phyloP scores from a whole-genome alignment of 1,284 basidiomycete species.

The Sphagnurus paluster region DNA sequence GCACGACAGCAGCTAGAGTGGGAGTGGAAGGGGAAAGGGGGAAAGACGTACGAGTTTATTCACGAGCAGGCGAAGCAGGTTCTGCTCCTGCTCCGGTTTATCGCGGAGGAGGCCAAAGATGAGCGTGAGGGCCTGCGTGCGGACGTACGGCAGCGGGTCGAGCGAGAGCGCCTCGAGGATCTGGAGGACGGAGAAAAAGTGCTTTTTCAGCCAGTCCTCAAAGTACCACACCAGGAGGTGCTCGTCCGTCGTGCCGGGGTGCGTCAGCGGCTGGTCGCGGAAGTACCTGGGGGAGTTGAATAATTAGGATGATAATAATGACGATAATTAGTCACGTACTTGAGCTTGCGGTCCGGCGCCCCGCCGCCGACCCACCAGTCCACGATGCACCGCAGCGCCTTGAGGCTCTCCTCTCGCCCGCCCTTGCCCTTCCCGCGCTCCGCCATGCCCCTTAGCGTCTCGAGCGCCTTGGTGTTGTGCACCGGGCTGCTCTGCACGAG shows the following conservation, averaged over 20 bases:
- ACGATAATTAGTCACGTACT: constrained; percentile 45
- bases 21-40: not conserved
- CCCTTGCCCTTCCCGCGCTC: constrained; percentile 79
- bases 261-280: constrained; percentile 83
- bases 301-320: constrained; percentile 2
- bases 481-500: constrained; percentile 90
- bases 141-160: constrained; percentile 88
- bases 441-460: constrained; percentile 76
- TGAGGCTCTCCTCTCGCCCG: constrained; percentile 87
- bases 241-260: constrained; percentile 69
- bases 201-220: constrained; percentile 98
- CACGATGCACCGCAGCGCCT: constrained; percentile 86
- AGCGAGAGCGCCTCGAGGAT: constrained; percentile 88
- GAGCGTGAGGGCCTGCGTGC: constrained; percentile 76
- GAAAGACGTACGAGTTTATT: constrained; percentile 81
- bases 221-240: constrained; percentile 87
- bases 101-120: constrained; percentile 82
- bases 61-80: constrained; percentile 87
- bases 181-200: constrained; percentile 92
- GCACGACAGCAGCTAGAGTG: too few relatives aligned
- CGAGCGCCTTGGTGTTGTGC: constrained; percentile 84
- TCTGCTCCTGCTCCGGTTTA: constrained; percentile 98
- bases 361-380: constrained; percentile 98
- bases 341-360: constrained; percentile 78
- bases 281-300: constrained; percentile 69